phyloP scores from a whole-genome alignment of 208 protist genomes.

The Trypanosoma scelopori region DNA sequence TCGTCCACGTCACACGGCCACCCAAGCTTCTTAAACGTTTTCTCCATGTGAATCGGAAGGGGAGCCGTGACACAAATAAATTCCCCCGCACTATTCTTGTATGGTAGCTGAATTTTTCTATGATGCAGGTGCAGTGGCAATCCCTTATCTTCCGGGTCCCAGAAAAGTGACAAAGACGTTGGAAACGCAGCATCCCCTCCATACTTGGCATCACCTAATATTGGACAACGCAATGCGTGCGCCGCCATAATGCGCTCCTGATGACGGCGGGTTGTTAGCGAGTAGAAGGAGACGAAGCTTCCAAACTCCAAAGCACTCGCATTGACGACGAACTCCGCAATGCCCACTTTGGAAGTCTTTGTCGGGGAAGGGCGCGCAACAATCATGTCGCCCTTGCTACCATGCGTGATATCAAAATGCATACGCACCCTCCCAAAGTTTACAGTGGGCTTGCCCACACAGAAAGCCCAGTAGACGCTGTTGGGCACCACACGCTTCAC shows the following conservation, averaged over 20 bases:
- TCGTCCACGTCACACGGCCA: conserved; percentile 87
- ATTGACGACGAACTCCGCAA: conserved; percentile 92
- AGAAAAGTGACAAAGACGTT: conserved; percentile 77
- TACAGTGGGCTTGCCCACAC: conserved; percentile 81
- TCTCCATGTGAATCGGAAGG: conserved; percentile 88
- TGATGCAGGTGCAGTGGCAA: conserved; percentile 88
- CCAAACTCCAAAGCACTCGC: conserved; percentile 83
- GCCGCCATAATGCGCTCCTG: conserved; percentile 92
- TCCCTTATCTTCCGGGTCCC: conserved; percentile 76
- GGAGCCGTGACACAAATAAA: conserved; percentile 88
- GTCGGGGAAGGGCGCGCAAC: conserved; percentile 80
- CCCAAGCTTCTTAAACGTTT: conserved; percentile 84
- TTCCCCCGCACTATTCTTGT: conserved; percentile 81
- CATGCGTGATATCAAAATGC: conserved; percentile 88
- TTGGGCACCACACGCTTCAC: conserved; percentile 89
- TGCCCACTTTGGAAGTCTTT: conserved; percentile 71
- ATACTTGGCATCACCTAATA: conserved; percentile 92
- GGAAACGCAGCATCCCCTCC: conserved; percentile 89
- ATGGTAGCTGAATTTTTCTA: conserved; percentile 89
- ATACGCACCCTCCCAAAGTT: conserved; percentile 91
- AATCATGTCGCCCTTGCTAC: conserved; percentile 65
- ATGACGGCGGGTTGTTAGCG: conserved; percentile 83
- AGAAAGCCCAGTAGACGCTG: conserved; percentile 92
- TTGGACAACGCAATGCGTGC: conserved; percentile 82
- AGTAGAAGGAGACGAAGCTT: conserved; percentile 91